Evolutionary conservation across 1,139 yeast species (phyloP).

Genomic region (Maudiozyma humilis): DNA sequence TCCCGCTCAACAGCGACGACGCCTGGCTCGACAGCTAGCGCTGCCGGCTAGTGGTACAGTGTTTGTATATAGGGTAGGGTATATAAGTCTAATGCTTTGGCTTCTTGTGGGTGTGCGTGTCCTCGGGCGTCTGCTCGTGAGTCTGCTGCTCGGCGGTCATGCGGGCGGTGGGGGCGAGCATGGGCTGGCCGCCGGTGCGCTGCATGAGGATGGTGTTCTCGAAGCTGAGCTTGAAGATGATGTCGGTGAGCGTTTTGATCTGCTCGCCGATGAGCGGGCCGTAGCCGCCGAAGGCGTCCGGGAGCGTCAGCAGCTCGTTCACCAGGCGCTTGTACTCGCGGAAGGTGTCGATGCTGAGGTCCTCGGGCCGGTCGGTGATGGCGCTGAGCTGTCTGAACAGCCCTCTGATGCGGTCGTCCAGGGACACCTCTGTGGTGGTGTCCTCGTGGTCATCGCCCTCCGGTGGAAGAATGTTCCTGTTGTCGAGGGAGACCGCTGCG

Average conservation of each 20-base stretch:
- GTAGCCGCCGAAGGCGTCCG: background rate
- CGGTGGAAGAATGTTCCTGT: too few relatives aligned
- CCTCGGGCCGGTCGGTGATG: background rate
- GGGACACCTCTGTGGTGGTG: too few relatives aligned
- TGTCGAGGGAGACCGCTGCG: too few relatives aligned
- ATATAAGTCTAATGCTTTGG: too few relatives aligned
- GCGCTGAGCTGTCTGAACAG: background rate
- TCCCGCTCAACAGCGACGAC: constrained; percentile 27
- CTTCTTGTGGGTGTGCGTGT: too few relatives aligned
- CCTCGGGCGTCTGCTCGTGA: background rate
- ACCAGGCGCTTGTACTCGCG: constrained; percentile 1
- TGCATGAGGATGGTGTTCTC: constrained; percentile 6
- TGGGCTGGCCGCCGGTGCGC: background rate
- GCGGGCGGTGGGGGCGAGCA: background rate
- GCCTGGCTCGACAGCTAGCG: constrained; percentile 24
- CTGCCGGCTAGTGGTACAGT: background rate
- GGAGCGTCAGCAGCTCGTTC: background rate
- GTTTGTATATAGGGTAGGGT: background rate
- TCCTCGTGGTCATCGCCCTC: too few relatives aligned
- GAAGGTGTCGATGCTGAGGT: background rate
- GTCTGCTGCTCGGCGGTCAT: background rate
- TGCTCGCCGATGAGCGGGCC: constrained; percentile 2
- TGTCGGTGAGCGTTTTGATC: constrained; percentile 4
- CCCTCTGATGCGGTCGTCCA: too few relatives aligned
- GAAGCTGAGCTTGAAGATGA: constrained; percentile 5